Evolutionary conservation across 2,329 filamentous ascomycete genomes (phyloP).

Genomic region (Phialophora verrucosa): DNA sequence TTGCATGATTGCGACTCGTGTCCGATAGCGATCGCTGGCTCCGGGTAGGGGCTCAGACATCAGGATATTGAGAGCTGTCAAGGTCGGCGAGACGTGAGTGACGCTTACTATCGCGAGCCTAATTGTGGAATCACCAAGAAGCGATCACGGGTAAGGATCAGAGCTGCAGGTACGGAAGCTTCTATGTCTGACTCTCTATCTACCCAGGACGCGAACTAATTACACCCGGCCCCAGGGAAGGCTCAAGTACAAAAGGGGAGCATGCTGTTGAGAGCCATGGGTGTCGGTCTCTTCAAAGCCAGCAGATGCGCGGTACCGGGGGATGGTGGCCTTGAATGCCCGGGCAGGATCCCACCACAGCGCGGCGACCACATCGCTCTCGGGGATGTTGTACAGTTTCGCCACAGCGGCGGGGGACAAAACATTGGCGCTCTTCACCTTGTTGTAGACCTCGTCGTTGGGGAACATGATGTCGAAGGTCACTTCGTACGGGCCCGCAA

Average conservation of each 20-base stretch:
- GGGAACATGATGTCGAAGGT: constrained; percentile 60
- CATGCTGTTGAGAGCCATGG: constrained; percentile 50
- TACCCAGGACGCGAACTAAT: background rate
- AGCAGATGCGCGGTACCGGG: constrained; percentile 43
- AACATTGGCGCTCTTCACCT: constrained; percentile 47
- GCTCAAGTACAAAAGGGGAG: constrained; percentile 42
- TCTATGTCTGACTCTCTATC: background rate
- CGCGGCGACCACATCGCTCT: constrained; percentile 43
- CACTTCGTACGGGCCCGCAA: constrained; percentile 59
- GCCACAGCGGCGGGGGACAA: constrained; percentile 43
- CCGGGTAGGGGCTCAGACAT: background rate
- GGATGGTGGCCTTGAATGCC: constrained; percentile 57
- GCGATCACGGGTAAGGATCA: background rate
- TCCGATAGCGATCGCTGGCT: background rate
- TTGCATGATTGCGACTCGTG: background rate
- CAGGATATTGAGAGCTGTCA: background rate
- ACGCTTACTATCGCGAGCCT: background rate
- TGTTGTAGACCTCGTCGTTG: constrained; percentile 43
- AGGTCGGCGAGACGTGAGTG: background rate
- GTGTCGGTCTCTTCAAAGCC: constrained; percentile 49
- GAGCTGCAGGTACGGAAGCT: background rate
- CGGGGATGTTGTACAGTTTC: constrained; percentile 40
- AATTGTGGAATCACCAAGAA: background rate
- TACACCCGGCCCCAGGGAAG: constrained; percentile 21
- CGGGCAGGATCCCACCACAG: constrained; percentile 55